Evolutionary conservation across 2,329 filamentous ascomycete species (phyloP), one percentile per base, ranked within the genome.

Genomic region (Arthrinium phaeospermum): DNA sequence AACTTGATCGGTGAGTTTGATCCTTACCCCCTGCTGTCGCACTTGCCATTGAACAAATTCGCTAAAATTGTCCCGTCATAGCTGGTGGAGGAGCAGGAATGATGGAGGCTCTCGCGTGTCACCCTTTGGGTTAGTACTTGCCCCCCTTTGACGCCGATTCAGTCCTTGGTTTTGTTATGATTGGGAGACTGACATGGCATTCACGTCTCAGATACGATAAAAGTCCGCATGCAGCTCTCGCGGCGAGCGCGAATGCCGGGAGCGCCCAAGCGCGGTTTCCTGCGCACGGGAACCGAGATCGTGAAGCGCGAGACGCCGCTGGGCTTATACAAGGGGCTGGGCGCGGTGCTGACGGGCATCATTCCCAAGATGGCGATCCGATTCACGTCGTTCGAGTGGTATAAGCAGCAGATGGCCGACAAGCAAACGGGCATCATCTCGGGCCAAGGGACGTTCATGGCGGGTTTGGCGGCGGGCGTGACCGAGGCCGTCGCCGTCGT

Each of bases 301-400:
- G 91, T 98, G 71, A 90, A 90, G 81, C 92, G 93, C 79, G 96
- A 99, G 86, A 98, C 96, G 19, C 94, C 95, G 0, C 86, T 99
- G 47, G 96, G 93, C 75, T 86, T 99, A 72, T 99, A 99, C 89
- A 99, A 99, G 87, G 96, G 96, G 76, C 90, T 99, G n/a, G 96
- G 96, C 74, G 96, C 96, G 71, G 96, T 99, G 57, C 83, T 98
- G 73, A 98, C 95, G 34, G 96, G 96, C 76, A 99, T 99, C 82
- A 91, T 99, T 30, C 96, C 96, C 71, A 99, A 99, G 85, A 99
- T 99, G 96, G 96, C 96, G 74, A 99, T 98, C 82, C 94, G 96
- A 51, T 99, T 99, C 85, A 98, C 96, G 68, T 97, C 94, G 71
- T 99, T 98, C 84, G 96, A 98, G 83, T 91, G 90, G 81, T 99